Evolutionary conservation across 2,329 filamentous ascomycete species (phyloP).

Genomic region (Endocalyx cinctus): DNA sequence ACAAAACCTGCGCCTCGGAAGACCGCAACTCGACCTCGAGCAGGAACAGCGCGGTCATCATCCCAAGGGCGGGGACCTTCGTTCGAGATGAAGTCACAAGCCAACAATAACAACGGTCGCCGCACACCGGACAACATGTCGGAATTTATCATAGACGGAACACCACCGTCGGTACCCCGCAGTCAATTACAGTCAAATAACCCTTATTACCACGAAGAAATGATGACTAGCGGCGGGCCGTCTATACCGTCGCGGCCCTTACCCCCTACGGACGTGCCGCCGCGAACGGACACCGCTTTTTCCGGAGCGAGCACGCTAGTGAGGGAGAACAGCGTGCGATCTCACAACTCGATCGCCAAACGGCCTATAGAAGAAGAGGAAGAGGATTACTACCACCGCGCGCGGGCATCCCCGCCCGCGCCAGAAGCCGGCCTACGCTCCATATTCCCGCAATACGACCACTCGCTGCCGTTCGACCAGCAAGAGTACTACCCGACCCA

Average conservation of each 20-base stretch:
- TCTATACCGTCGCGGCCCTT: conserved; percentile 36
- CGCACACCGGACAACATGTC: conserved; percentile 22
- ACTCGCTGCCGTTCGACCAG: conserved; percentile 57
- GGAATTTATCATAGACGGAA: conserved; percentile 25
- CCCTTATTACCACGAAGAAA: conserved; percentile 24
- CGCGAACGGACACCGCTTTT: conserved; percentile 46
- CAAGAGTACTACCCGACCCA: conserved; percentile 69
- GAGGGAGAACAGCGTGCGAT: conserved; percentile 44
- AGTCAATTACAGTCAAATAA: conserved; percentile 19
- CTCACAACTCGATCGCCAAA: conserved; percentile 55
- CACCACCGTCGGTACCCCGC: conserved; percentile 11
- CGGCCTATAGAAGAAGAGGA: conserved; percentile 38
- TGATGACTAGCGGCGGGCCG: conserved; percentile 14
- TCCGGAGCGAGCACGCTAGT: conserved; percentile 47
- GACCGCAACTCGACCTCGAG: conserved; percentile 32
- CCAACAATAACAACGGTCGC: conserved; percentile 22
- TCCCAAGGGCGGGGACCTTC: conserved; percentile 20
- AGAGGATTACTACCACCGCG: too few relatives aligned
- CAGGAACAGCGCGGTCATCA: conserved; percentile 20
- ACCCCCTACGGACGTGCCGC: conserved; percentile 37
- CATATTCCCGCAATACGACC: conserved; percentile 74
- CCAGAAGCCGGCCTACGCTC: conserved; percentile 50
- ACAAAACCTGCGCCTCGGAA: conserved; percentile 38
- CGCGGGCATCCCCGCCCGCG: conserved; percentile 17
- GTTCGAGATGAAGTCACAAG: conserved; percentile 25